Conservation (phyloP, 352 stramenopile genomes). For the Pythium aristosporum region DNA sequence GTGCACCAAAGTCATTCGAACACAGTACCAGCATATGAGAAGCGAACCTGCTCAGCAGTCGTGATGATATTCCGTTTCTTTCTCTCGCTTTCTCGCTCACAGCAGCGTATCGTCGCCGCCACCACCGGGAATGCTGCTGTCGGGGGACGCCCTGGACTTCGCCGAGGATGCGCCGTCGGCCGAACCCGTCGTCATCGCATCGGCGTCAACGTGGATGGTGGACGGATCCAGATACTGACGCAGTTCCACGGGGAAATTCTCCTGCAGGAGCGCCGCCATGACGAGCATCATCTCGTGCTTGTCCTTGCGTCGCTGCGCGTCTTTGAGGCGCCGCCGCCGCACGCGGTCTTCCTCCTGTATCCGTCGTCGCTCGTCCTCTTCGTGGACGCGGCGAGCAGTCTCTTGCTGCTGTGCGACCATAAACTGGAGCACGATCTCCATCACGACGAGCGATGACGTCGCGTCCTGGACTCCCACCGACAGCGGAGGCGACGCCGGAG, state of each 20-base stretch:
- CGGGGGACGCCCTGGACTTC: not conserved
- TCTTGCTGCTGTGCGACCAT: conserved; percentile 56
- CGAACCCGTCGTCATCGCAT: not conserved
- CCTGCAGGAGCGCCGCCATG: conserved; percentile 40
- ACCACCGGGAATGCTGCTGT: not conserved
- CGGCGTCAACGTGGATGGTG: not conserved
- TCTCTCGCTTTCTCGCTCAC: not conserved
- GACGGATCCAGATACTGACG: conserved; percentile 34
- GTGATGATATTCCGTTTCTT: too few species aligned
- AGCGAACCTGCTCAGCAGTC: too few species aligned
- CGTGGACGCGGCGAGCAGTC: conserved; percentile 30
- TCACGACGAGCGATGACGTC: conserved; percentile 27
- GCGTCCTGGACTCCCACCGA: not conserved
- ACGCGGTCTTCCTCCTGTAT: conserved; percentile 33
- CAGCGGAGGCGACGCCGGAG: not conserved
- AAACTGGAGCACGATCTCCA: conserved; percentile 56
- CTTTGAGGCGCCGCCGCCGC: conserved; percentile 32
- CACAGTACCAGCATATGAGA: too few species aligned
- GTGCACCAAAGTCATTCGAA: not conserved
- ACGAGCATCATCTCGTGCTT: conserved; percentile 61
- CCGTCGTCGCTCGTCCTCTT: conserved; percentile 33
- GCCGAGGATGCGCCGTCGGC: not conserved
- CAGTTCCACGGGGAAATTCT: conserved; percentile 45
- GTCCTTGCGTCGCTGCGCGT: conserved; percentile 34
- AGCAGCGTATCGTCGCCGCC: not conserved